A percentile compares a stretch with the other conserved stretches of the same genome.
These are phyloP conservation scores for Metarhizium brunneum DNA, from an alignment of 2,329 filamentous ascomycete species.

Conservation along the genomic window DNA sequence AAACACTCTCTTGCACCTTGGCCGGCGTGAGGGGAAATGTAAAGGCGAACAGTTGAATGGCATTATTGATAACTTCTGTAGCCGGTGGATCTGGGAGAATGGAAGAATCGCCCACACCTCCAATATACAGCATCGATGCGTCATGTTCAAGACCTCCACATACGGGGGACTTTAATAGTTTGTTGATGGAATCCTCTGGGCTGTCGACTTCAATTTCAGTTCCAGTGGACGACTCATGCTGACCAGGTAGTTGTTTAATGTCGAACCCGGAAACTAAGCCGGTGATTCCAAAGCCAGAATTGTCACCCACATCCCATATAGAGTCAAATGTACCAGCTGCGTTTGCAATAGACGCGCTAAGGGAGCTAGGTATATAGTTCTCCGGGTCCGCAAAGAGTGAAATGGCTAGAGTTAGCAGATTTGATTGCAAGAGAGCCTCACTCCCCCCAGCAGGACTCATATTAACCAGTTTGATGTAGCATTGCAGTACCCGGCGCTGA, in stretches of 20 bases:
- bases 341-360: conserved; percentile 86
- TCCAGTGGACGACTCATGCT: conserved; percentile 44
- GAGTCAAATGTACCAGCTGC: conserved; percentile 85
- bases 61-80: conserved; percentile 90
- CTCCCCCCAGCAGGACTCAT: conserved; percentile 76
- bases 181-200: conserved; percentile 56
- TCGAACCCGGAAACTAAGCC: conserved; percentile 73
- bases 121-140: conserved; percentile 68
- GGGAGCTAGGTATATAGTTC: conserved; percentile 71
- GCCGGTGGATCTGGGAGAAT: conserved; percentile 65
- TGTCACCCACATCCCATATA: conserved; percentile 91
- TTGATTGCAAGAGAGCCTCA: conserved; percentile 83
- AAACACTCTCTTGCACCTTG: conserved; percentile 89
- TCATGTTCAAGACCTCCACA: conserved; percentile 85
- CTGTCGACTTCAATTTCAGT: conserved; percentile 42
- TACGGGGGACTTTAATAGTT: conserved; percentile 57
- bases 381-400: conserved; percentile 90
- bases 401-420: conserved; percentile 79
- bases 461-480: conserved; percentile 85
- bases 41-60: conserved; percentile 87
- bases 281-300: conserved; percentile 88
- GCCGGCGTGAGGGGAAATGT: conserved; percentile 80
- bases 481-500: conserved; percentile 84
- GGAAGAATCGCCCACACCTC: conserved; percentile 31
- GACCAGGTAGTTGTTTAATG: conserved; percentile 59